phyloP scores from a whole-genome alignment of 2,329 filamentous ascomycete genomes.

The Aspergillus sp. region DNA sequence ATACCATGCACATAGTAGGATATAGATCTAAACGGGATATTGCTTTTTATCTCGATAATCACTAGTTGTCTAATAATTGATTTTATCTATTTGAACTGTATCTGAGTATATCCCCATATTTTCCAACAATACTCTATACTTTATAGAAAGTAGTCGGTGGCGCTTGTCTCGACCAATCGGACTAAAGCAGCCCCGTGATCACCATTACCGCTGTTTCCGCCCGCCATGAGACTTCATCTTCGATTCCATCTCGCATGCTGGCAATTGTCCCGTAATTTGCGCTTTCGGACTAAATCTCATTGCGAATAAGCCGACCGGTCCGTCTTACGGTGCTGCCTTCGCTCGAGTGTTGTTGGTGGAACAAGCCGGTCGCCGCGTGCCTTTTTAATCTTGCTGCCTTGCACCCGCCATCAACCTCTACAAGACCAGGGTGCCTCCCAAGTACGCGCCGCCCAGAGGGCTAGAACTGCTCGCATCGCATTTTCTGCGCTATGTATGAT shows the following conservation, averaged over 20 bases:
- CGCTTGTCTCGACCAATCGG: constrained; percentile 12
- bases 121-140: neutral
- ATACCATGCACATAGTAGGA: constrained; percentile 10
- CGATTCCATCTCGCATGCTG: neutral
- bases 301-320: neutral
- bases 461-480: constrained; percentile 5
- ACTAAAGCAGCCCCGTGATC: constrained; percentile 18
- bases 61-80: neutral
- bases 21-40: neutral
- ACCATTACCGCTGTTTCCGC: constrained; percentile 10
- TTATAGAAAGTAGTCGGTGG: neutral
- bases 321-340: neutral
- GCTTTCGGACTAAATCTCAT: neutral
- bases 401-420: constrained; percentile 1
- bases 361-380: constrained; percentile 6
- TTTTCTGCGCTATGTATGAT: constrained; percentile 18
- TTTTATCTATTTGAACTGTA: neutral
- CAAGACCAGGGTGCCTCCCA: neutral
- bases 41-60: neutral
- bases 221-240: neutral
- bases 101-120: neutral
- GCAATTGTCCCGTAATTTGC: neutral
- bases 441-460: neutral
- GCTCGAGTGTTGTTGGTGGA: neutral
- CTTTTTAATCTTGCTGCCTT: constrained; percentile 35